Percentiles rank a stretch among this genome's conserved stretches.
Evolutionary conservation across 169 alveolate genomes (phyloP).

Genomic region (Cyclospora cayetanensis): DNA sequence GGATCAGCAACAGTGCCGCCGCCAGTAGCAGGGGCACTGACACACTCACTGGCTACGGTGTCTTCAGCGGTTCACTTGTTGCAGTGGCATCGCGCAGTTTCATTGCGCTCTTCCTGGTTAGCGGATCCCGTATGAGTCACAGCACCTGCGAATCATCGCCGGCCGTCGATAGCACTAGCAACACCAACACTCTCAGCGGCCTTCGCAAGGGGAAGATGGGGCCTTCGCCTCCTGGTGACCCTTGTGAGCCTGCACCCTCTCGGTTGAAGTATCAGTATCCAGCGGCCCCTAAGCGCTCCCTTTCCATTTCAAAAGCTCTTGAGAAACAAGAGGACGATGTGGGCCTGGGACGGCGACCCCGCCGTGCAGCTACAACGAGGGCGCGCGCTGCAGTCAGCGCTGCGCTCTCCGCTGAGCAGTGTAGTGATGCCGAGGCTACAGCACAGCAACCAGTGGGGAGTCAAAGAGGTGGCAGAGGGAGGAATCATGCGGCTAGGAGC

Average conservation of each 20-base stretch:
- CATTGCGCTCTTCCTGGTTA: constrained; percentile 32
- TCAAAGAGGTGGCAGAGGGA: not conserved
- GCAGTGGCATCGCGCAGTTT: constrained; percentile 50
- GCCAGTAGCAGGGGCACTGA: constrained; percentile 21
- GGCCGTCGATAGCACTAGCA: constrained; percentile 19
- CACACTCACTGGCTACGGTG: not conserved
- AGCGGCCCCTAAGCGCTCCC: not conserved
- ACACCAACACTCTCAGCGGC: not conserved
- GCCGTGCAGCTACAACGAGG: constrained; percentile 34
- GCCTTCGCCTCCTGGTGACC: not conserved
- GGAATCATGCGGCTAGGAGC: no score
- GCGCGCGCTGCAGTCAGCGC: constrained; percentile 49
- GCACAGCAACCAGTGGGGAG: not conserved
- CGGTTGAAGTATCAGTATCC: no score
- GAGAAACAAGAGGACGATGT: not conserved
- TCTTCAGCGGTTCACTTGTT: constrained; percentile 51
- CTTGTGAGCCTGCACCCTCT: not conserved
- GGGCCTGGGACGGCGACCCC: constrained; percentile 20
- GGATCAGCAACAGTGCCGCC: not conserved
- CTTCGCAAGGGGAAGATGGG: not conserved
- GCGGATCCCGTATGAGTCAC: constrained; percentile 29
- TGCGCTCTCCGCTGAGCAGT: constrained; percentile 7
- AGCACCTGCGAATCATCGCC: not conserved
- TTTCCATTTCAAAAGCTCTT: not conserved
- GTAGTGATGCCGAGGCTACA: not conserved